Base-by-base conservation (phyloP, 371 early-diverging fungal species). In the Enteropsectra breve region DNA sequence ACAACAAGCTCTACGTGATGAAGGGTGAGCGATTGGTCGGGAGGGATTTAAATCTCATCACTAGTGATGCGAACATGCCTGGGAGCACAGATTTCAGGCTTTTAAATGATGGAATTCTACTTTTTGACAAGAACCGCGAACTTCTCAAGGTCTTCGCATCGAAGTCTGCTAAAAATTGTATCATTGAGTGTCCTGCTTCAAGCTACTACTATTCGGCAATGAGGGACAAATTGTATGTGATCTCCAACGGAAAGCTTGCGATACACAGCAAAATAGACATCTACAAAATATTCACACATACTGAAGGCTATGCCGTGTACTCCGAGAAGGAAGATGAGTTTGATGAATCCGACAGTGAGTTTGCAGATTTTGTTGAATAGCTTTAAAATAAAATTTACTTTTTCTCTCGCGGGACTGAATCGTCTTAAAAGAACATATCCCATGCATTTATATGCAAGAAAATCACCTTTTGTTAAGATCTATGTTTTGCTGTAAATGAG, bases 281-380 rank as follows among this genome's bases (percentile, higher is more conserved):
- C 18, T 11, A 40, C 11, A 11, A 40, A 18, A 11, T 11, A 40
- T 40, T 40, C 18, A 40, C 11, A 40, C 18, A 11, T 11, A 40
- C 40, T 18, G 18, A 40, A 11, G 40, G 18, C 11, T 11, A 40
- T 18, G 18, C 52, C 15, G 52, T 52, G 11, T 52, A 52, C 52
- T 15, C 11, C 11, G 52, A 52, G 24, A 23, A 11, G 11, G 52
- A 52, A 32, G 52, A 52, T 32, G 52, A 52, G 52, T 52, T 52
- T 32, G 52, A 52, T 24, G 52, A 52, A 32, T 52, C 52, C 24
- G 52, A 52, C 11, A 28, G 15, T 24, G 11, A 11, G 24, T 11
- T 11, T 23, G 52, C 24, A 24, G 52, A 52, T 32, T 52, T 52
- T 11, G 11, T 11, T 32, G 24, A 11, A 52, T 24, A 40, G 40